phyloP scores from a whole-genome alignment of 352 stramenopile genomes.

The Phytophthora sp. region DNA sequence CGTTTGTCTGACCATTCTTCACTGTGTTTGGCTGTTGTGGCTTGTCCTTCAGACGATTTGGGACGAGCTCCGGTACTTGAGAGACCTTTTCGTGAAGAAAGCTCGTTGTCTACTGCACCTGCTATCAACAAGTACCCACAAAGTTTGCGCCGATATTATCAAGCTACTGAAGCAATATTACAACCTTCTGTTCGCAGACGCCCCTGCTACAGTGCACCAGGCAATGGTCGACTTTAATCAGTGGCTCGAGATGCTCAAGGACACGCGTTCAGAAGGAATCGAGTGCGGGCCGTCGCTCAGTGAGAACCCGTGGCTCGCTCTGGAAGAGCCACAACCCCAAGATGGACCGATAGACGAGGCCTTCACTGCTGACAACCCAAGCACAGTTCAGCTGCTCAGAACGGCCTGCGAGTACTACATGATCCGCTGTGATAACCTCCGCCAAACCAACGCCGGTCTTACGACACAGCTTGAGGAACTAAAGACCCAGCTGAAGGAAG shows the following conservation, averaged over 20 bases:
- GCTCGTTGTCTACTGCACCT: slow-evolving; percentile 22
- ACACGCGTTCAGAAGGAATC: slow-evolving; percentile 29
- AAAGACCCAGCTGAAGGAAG: slow-evolving; percentile 30
- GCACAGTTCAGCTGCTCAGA: slow-evolving; percentile 33
- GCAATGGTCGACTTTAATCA: slow-evolving; percentile 40
- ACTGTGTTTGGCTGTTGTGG: too few relatives aligned
- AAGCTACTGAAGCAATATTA: slow-evolving; percentile 24
- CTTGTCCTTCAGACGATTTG: slow-evolving; percentile 24
- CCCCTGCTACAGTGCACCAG: slow-evolving; percentile 15
- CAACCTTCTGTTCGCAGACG: slow-evolving; percentile 23
- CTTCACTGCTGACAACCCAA: slow-evolving; percentile 17
- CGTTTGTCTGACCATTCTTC: slow-evolving; percentile 18
- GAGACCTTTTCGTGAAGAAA: slow-evolving; percentile 33
- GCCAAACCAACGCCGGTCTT: slow-evolving; percentile 24
- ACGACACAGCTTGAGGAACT: slow-evolving; percentile 19
- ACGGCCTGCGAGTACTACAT: slow-evolving; percentile 39
- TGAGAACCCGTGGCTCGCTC: slow-evolving; percentile 21
- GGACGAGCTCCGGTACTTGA: slow-evolving; percentile 23
- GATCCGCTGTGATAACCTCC: slow-evolving; percentile 26
- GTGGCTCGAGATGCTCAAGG: slow-evolving; percentile 40
- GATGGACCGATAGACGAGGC: slow-evolving; percentile 7
- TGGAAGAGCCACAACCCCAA: slow-evolving; percentile 27
- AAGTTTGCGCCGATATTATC: slow-evolving; percentile 11
- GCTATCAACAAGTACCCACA: slow-evolving; percentile 14
- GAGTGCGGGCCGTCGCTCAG: slow-evolving; percentile 25